Conservation (phyloP, 139 green algal species). For the Closterium sp. region DNA sequence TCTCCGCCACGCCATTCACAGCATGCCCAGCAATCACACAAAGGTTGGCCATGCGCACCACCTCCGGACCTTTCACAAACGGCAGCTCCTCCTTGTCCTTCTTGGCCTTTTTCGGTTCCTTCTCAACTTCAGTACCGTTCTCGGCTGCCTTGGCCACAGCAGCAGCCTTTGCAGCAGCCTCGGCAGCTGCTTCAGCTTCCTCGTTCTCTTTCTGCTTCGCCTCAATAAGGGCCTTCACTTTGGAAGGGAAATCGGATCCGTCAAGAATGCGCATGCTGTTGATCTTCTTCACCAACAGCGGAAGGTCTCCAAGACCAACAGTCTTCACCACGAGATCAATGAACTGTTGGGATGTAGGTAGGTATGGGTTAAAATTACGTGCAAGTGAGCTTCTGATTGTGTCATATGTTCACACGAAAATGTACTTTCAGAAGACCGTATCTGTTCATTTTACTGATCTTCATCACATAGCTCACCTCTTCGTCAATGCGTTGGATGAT, state of each 20-base stretch:
- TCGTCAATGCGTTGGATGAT: conserved; percentile 76
- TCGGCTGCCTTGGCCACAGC: conserved; percentile 53
- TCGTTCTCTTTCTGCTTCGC: no score
- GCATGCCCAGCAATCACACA: conserved; percentile 79
- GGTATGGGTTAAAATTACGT: no score
- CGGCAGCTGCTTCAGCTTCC: conserved; percentile 19
- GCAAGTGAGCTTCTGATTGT: not conserved
- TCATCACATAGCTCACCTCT: no score
- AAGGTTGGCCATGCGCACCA: conserved; percentile 93
- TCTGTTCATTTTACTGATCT: not conserved
- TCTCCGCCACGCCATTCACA: conserved; percentile 89
- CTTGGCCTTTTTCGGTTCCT: conserved; percentile 18
- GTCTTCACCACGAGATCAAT: conserved; percentile 23
- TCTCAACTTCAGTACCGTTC: not conserved
- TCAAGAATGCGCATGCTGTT: conserved; percentile 60
- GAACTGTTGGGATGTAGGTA: conserved; percentile 19
- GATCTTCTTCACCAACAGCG: conserved; percentile 87
- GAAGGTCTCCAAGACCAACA: conserved; percentile 69
- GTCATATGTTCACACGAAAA: not conserved
- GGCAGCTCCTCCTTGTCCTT: conserved; percentile 27
- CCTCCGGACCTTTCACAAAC: conserved; percentile 13
- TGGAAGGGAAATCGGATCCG: conserved; percentile 10
- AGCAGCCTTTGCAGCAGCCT: not conserved
- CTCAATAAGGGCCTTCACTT: no score
- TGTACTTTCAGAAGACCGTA: not conserved